These are phyloP conservation scores for Mentha longifolia DNA, from an alignment of 257 asterid genomes.

Conservation along the genomic window DNA sequence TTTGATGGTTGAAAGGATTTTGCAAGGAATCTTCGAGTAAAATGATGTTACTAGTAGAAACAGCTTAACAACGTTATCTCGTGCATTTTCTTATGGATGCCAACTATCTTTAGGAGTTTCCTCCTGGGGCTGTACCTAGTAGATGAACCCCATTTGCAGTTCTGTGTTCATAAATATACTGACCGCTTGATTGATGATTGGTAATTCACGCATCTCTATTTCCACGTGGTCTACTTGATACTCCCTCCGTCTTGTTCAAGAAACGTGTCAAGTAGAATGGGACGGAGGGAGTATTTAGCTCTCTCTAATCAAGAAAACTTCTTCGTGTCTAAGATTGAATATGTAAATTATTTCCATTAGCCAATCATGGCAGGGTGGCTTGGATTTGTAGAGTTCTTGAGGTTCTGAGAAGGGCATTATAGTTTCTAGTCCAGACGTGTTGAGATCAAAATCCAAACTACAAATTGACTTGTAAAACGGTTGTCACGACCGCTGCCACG, in stretches of 20 bases:
- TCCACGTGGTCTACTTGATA: neutral
- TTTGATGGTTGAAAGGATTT: slow-evolving; percentile 4
- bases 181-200: neutral
- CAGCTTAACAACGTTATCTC: slow-evolving; percentile 20
- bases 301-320: neutral
- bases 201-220: neutral
- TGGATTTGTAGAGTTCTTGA: no score
- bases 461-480: no score
- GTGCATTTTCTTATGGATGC: slow-evolving; percentile 10
- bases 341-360: no score
- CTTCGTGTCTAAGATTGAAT: neutral
- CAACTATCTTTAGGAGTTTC: slow-evolving; percentile 19
- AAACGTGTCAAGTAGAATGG: no score
- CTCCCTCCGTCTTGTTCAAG: no score
- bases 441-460: no score
- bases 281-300: no score
- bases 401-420: no score
- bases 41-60: slow-evolving; percentile 20
- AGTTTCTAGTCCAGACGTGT: no score
- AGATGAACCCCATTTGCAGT: slow-evolving; percentile 13
- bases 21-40: slow-evolving; percentile 4
- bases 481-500: no score
- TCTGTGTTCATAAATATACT: neutral
- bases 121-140: slow-evolving; percentile 28
- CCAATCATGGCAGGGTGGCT: no score